Base-by-base conservation (phyloP, 2,329 filamentous ascomycete genomes). In the Penicillium nordicum region DNA sequence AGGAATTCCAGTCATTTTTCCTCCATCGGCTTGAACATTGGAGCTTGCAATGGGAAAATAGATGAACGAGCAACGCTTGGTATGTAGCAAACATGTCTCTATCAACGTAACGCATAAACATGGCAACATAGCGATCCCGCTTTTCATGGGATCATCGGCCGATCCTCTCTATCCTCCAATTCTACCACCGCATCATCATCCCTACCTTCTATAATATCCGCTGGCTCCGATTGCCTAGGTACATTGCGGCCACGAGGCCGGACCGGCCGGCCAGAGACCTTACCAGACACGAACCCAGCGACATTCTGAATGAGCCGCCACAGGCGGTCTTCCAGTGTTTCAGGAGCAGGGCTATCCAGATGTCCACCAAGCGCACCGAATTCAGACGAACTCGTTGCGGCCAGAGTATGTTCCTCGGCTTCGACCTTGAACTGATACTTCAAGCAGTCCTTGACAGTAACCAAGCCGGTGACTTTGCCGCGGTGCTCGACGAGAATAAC, bases 391-490 rank as follows among this genome's bases (percentile, higher is more conserved):
- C 65, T 67, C 8, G 71, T 71, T 40, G 72, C 69, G n/a, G 72
- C 69, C 7, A 74, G 64, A 0, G 71, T 72, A 65, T 90, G 87
- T 74, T 94, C 92, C 41, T 88, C 85, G 9, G 90, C 90, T 73
- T 99, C 94, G 0, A 89, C 90, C 78, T 94, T 95, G 83, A 97
- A 96, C 74, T 99, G 93, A 69, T 96, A 97, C 72, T 94, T 96
- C 54, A 99, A 78, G 65, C 94, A 97, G 72, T 99, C 94, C 73
- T 99, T 99, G 60, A 97, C 89, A 0, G 94, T 99, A 0, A 99
- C 90, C 0, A 99, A 81, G 0, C 94, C 94, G 0, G 84, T 84
- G 2, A 99, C 81, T 48, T 85, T 84, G 14, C 94, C 94, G 57
- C 90, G 88, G 70, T 96, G 88, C 73, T 99, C 94, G 38, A 97